Evolutionary conservation across 2,329 filamentous ascomycete species (phyloP).

Genomic region (Scolecobasidium constrictum): DNA sequence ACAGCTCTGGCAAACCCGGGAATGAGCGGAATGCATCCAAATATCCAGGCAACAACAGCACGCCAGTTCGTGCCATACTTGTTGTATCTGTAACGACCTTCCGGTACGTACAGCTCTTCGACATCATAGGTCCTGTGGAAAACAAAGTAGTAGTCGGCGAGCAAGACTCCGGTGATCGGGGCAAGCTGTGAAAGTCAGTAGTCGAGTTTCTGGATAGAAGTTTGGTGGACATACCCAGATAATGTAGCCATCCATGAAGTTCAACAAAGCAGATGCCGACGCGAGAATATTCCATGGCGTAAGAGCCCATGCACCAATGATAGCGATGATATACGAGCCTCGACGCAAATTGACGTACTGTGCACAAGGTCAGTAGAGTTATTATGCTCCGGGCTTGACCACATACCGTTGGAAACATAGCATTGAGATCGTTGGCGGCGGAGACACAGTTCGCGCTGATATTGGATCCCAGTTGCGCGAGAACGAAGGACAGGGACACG

Average conservation of each 20-base stretch:
- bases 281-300: conserved; percentile 12
- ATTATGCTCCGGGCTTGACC: no score
- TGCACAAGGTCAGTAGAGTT: background rate
- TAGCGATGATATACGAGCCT: conserved; percentile 11
- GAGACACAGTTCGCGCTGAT: conserved; percentile 19
- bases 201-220: background rate
- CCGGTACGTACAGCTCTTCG: conserved; percentile 16
- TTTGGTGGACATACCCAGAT: conserved; percentile 8
- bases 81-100: conserved; percentile 17
- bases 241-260: conserved; percentile 11
- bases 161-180: conserved; percentile 12
- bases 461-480: conserved; percentile 18
- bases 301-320: conserved; percentile 11
- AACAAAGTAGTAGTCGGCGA: conserved; percentile 16
- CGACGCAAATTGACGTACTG: conserved; percentile 10
- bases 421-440: conserved; percentile 29
- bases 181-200: conserved; percentile 8
- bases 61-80: conserved; percentile 17
- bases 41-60: conserved; percentile 14
- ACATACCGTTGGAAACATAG: conserved; percentile 19
- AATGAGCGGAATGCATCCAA: conserved; percentile 14
- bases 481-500: conserved; percentile 16
- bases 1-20: conserved; percentile 15
- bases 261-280: conserved; percentile 10
- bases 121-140: conserved; percentile 14